These are phyloP conservation scores for Boletus pseudopeckii DNA, from an alignment of 768 basidiomycete species.

Conservation along the genomic window DNA sequence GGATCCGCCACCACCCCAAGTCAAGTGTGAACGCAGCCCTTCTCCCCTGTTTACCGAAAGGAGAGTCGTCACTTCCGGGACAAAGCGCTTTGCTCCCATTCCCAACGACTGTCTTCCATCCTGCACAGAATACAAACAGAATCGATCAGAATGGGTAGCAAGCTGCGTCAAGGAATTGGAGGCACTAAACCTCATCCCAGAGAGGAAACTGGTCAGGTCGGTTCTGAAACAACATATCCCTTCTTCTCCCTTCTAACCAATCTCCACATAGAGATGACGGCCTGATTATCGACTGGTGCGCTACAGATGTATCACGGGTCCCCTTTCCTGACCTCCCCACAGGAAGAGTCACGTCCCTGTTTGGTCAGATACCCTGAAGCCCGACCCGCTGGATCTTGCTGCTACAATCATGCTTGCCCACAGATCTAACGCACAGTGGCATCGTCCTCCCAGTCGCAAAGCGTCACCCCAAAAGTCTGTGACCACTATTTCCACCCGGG, in stretches of 20 bases:
- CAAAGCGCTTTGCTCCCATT: conserved; percentile 28
- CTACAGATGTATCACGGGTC: neutral
- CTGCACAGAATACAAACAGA: conserved; percentile 14
- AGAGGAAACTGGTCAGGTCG: conserved; percentile 28
- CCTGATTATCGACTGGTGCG: conserved; percentile 30
- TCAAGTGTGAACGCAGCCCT: conserved; percentile 22
- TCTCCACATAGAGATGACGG: conserved; percentile 26
- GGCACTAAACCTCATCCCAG: conserved; percentile 19
- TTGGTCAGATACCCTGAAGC: conserved; percentile 31
- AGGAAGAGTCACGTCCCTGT: conserved; percentile 32
- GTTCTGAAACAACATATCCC: neutral
- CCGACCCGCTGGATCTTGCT: conserved; percentile 26
- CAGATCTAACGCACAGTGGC: conserved; percentile 23
- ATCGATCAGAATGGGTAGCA: conserved; percentile 23
- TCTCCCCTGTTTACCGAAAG: conserved; percentile 14
- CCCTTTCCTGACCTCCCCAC: neutral
- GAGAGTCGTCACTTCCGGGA: conserved; percentile 23
- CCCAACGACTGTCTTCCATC: conserved; percentile 25
- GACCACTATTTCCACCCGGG: neutral
- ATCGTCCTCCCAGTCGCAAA: neutral
- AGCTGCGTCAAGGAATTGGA: conserved; percentile 19
- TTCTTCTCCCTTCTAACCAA: neutral
- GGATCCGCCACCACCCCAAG: neutral
- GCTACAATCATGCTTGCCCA: conserved; percentile 25
- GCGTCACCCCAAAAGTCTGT: neutral